These are phyloP conservation scores for Emydomyces testavorans DNA, from an alignment of 2,329 filamentous ascomycete species.

Conservation along the genomic window DNA sequence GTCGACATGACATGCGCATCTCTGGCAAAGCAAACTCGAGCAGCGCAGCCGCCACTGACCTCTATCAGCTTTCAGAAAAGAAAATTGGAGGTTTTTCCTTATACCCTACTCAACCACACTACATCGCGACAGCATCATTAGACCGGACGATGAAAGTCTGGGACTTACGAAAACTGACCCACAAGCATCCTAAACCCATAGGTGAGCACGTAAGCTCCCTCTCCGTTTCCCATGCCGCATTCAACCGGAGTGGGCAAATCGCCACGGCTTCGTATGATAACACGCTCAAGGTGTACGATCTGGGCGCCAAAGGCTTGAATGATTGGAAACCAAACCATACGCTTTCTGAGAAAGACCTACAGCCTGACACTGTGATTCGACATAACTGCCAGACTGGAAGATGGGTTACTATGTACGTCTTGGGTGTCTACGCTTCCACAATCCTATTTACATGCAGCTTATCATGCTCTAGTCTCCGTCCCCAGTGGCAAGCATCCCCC, in stretches of 20 bases:
- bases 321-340: constrained; percentile 50
- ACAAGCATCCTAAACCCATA: constrained; percentile 54
- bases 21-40: constrained; percentile 19
- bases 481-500: constrained; percentile 81
- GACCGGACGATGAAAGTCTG: constrained; percentile 85
- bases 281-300: constrained; percentile 83
- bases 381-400: constrained; percentile 96
- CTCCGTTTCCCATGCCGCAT: constrained; percentile 85
- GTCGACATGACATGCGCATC: constrained; percentile 65
- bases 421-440: not conserved
- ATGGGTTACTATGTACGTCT: constrained; percentile 71
- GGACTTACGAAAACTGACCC: constrained; percentile 69
- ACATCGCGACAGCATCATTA: constrained; percentile 77
- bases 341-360: constrained; percentile 52
- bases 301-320: constrained; percentile 46
- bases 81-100: constrained; percentile 93
- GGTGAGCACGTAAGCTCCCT: constrained; percentile 73
- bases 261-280: constrained; percentile 93
- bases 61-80: constrained; percentile 71
- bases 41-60: constrained; percentile 43
- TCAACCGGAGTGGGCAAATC: constrained; percentile 71
- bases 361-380: constrained; percentile 55
- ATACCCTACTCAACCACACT: constrained; percentile 66
- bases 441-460: constrained; percentile 7
- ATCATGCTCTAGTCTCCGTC: constrained; percentile 47